These are phyloP conservation scores for Dendrothele bispora DNA, from an alignment of 768 basidiomycete species.

Conservation along the genomic window DNA sequence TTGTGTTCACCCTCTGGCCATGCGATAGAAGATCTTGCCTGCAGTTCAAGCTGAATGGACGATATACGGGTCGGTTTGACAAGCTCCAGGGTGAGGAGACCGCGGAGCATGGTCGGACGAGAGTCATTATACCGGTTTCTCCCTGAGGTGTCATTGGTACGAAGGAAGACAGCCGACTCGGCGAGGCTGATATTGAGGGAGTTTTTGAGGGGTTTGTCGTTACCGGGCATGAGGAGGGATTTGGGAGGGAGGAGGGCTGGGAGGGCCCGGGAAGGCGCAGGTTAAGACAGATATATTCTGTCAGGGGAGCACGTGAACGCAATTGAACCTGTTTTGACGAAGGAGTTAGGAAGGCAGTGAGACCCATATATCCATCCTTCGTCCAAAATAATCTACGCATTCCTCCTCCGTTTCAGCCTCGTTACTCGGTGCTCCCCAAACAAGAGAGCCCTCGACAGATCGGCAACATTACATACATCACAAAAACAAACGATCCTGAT, in stretches of 20 bases:
- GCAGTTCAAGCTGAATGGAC: slow-evolving; percentile 79
- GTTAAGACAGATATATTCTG: too few relatives aligned
- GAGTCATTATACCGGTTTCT: slow-evolving; percentile 27
- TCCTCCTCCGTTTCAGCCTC: too few relatives aligned
- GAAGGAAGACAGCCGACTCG: slow-evolving; percentile 74
- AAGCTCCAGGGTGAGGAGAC: slow-evolving; percentile 55
- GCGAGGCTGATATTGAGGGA: slow-evolving; percentile 60
- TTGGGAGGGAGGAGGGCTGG: too few relatives aligned
- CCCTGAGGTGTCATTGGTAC: slow-evolving; percentile 40
- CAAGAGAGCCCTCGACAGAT: too few relatives aligned
- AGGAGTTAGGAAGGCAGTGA: too few relatives aligned
- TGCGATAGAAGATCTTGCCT: slow-evolving; percentile 66
- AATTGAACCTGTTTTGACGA: too few relatives aligned
- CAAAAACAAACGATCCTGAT: too few relatives aligned
- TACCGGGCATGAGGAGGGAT: slow-evolving; percentile 6
- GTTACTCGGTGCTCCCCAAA: too few relatives aligned
- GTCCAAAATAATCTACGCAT: too few relatives aligned
- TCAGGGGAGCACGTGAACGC: neutral
- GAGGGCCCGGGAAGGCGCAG: too few relatives aligned
- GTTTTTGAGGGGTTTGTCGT: slow-evolving; percentile 33
- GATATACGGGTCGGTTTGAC: slow-evolving; percentile 83
- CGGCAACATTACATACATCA: too few relatives aligned
- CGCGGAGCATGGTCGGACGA: slow-evolving; percentile 58
- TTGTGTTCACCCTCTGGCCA: slow-evolving; percentile 82
- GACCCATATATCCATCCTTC: too few relatives aligned